Percentiles rank a stretch among this genome's conserved stretches.
Evolutionary conservation across 2,329 filamentous ascomycete species (phyloP).

Genomic region (Botrytis fabae): DNA sequence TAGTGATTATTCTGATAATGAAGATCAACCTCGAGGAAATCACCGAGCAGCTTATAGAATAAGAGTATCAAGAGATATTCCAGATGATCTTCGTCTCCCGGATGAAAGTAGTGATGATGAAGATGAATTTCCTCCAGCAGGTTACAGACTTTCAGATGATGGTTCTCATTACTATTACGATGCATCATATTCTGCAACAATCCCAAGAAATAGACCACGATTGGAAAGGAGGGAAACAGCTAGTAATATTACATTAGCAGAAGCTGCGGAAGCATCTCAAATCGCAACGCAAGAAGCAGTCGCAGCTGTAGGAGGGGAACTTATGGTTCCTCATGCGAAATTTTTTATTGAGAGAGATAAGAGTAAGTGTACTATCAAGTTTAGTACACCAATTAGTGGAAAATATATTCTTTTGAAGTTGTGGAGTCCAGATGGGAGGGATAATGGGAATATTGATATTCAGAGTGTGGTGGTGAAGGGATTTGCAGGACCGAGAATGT

Average conservation of each 20-base stretch:
- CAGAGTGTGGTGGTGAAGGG: slow-evolving; percentile 82
- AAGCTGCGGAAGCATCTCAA: slow-evolving; percentile 42
- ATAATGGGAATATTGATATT: slow-evolving; percentile 77
- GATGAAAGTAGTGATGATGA: slow-evolving; percentile 28
- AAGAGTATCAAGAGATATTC: slow-evolving; percentile 51
- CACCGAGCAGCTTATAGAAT: slow-evolving; percentile 57
- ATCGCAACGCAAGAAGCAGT: slow-evolving; percentile 58
- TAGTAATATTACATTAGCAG: slow-evolving; percentile 39
- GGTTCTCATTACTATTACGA: slow-evolving; percentile 3
- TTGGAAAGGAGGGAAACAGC: slow-evolving; percentile 32
- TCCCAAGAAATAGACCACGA: slow-evolving; percentile 28
- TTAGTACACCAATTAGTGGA: slow-evolving; percentile 78
- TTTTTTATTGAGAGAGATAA: slow-evolving; percentile 84
- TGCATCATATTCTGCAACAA: slow-evolving; percentile 17
- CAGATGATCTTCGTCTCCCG: slow-evolving; percentile 41
- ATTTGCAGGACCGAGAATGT: slow-evolving; percentile 82
- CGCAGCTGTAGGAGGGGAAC: slow-evolving; percentile 56
- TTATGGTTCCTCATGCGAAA: slow-evolving; percentile 72
- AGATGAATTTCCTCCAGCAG: slow-evolving; percentile 19
- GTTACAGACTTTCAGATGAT: not conserved
- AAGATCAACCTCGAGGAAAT: slow-evolving; percentile 44
- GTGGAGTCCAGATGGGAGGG: slow-evolving; percentile 73
- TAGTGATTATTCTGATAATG: slow-evolving; percentile 50
- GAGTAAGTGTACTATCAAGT: slow-evolving; percentile 82
- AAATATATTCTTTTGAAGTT: slow-evolving; percentile 86